Evolutionary conservation across 768 basidiomycete species (phyloP).

Genomic region (Strobilomyces confusus): DNA sequence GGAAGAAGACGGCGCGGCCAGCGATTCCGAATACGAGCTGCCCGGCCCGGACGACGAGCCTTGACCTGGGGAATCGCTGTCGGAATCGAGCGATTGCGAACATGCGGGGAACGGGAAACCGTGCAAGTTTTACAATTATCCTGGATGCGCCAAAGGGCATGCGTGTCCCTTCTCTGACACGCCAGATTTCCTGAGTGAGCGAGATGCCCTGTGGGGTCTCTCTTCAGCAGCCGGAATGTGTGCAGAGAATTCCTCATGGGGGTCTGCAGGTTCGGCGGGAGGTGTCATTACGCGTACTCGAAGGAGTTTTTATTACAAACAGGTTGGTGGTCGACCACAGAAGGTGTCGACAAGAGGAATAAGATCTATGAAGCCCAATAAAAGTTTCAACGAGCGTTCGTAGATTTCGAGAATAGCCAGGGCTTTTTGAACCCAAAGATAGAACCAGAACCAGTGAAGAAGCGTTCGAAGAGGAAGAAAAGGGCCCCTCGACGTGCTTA

Average conservation of each 20-base stretch:
- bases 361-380: background rate
- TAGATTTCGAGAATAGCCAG: background rate
- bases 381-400: background rate
- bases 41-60: slow-evolving; percentile 24
- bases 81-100: slow-evolving; percentile 49
- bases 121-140: slow-evolving; percentile 53
- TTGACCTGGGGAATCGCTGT: slow-evolving; percentile 37
- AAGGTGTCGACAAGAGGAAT: background rate
- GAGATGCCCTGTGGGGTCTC: slow-evolving; percentile 42
- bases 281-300: slow-evolving; percentile 47
- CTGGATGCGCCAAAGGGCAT: slow-evolving; percentile 40
- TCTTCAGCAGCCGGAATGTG: slow-evolving; percentile 45
- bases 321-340: slow-evolving; percentile 42
- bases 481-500: background rate
- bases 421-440: background rate
- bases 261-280: slow-evolving; percentile 34
- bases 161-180: slow-evolving; percentile 47
- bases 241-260: slow-evolving; percentile 38
- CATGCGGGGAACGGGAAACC: slow-evolving; percentile 48
- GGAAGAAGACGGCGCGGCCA: background rate
- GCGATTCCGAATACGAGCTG: slow-evolving; percentile 8
- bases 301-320: slow-evolving; percentile 37
- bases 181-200: slow-evolving; percentile 48
- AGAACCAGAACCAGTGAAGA: background rate
- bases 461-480: background rate